These are phyloP conservation scores for Penicillium occitanis DNA, from an alignment of 2,329 filamentous ascomycete species.

Conservation along the genomic window DNA sequence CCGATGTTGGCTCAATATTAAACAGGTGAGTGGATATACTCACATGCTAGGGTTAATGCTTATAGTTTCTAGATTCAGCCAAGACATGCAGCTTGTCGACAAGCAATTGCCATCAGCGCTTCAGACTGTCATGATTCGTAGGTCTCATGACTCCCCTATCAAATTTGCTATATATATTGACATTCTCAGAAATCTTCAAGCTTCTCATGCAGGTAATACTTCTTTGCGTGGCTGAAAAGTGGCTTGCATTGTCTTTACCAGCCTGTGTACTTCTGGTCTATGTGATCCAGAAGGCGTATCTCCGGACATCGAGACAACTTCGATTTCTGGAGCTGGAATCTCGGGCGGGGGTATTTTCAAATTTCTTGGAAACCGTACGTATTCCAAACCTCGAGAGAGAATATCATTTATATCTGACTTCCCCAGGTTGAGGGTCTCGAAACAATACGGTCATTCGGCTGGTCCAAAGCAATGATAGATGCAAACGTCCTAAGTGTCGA, in stretches of 20 bases:
- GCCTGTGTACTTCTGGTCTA: slow-evolving; percentile 41
- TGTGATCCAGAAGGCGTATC: slow-evolving; percentile 57
- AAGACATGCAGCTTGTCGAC: slow-evolving; percentile 47
- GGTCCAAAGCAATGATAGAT: slow-evolving; percentile 35
- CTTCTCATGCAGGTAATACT: slow-evolving; percentile 14
- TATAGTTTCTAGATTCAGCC: slow-evolving; percentile 26
- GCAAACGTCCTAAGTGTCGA: slow-evolving; percentile 53
- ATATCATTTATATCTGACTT: neutral
- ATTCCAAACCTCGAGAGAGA: neutral
- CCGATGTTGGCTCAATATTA: slow-evolving; percentile 14
- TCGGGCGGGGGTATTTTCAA: slow-evolving; percentile 58
- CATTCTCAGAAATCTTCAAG: slow-evolving; percentile 12
- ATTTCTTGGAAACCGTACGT: slow-evolving; percentile 58
- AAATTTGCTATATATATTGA: neutral
- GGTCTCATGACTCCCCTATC: neutral
- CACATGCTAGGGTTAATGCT: neutral
- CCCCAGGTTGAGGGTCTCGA: slow-evolving; percentile 43
- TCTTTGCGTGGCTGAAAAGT: slow-evolving; percentile 5
- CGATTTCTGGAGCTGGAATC: slow-evolving; percentile 62
- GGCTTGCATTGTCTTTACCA: slow-evolving; percentile 9
- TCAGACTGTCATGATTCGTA: slow-evolving; percentile 15
- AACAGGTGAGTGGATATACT: neutral
- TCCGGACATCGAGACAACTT: slow-evolving; percentile 61
- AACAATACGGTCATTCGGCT: slow-evolving; percentile 59
- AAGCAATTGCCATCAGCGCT: slow-evolving; percentile 39